phyloP scores from a whole-genome alignment of 192 early-diverging fungal genomes.

The Coemansia sp. region DNA sequence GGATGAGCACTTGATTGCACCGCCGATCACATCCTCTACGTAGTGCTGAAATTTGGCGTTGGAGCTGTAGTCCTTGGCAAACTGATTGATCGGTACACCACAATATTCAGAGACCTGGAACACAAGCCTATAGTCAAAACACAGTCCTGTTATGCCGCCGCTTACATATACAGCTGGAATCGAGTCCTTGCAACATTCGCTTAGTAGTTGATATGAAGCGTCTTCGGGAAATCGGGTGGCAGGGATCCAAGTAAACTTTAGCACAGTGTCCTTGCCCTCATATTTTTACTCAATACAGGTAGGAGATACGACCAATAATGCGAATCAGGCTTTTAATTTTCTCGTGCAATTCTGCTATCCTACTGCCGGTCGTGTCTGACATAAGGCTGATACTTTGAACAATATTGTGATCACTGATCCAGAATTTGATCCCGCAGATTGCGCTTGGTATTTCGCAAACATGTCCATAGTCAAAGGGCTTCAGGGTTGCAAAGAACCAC shows the following conservation, averaged over 20 bases:
- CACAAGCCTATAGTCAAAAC: constrained; percentile 19
- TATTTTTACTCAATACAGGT: no score
- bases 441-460: background rate
- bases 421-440: background rate
- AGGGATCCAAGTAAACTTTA: constrained; percentile 18
- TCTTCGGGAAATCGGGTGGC: constrained; percentile 8
- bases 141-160: constrained; percentile 16
- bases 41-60: no score
- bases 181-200: background rate
- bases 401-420: no score
- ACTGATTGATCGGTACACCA: constrained; percentile 3
- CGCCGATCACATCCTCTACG: background rate
- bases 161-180: constrained; percentile 14
- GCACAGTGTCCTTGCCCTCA: constrained; percentile 4
- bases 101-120: constrained; percentile 22
- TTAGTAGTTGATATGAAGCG: constrained; percentile 14
- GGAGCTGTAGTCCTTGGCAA: background rate
- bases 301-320: no score
- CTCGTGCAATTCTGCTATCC: no score
- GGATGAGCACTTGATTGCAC: background rate
- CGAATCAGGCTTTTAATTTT: no score
- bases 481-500: background rate
- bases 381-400: background rate
- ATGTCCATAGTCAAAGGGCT: background rate
- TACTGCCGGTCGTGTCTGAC: no score